Evolutionary conservation across 306 rosid species (phyloP).

Genomic region (Quercus parvula): DNA sequence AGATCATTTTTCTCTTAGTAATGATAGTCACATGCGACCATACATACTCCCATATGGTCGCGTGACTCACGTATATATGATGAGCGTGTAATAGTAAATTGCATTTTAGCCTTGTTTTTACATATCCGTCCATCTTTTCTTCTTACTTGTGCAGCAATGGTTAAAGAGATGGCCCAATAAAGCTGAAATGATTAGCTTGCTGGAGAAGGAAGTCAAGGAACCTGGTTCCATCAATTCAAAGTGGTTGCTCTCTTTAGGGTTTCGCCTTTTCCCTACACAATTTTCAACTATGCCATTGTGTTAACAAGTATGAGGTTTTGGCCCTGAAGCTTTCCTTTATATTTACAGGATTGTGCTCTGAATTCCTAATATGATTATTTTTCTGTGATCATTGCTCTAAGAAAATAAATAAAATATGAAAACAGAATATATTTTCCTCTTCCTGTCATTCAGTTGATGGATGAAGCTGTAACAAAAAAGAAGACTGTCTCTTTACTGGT

Average conservation of each 20-base stretch:
- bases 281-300: slow-evolving; percentile 86
- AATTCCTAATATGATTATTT: too few relatives aligned
- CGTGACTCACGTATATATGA: too few relatives aligned
- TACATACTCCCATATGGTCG: too few relatives aligned
- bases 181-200: slow-evolving; percentile 89
- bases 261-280: slow-evolving; percentile 95
- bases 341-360: too few relatives aligned
- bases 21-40: too few relatives aligned
- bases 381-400: too few relatives aligned
- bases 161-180: slow-evolving; percentile 84
- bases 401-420: too few relatives aligned
- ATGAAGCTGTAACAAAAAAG: too few relatives aligned
- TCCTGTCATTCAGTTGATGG: neutral
- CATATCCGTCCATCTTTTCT: slow-evolving; percentile 3
- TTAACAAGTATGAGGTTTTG: slow-evolving; percentile 88
- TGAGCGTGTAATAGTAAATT: too few relatives aligned
- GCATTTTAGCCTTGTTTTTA: neutral
- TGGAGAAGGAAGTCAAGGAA: slow-evolving; percentile 58
- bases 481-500: too few relatives aligned
- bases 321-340: slow-evolving; percentile 7
- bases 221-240: slow-evolving; percentile 85
- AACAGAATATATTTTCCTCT: neutral
- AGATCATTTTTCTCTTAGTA: too few relatives aligned
- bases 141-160: slow-evolving; percentile 66
- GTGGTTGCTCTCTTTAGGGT: slow-evolving; percentile 85